These are phyloP conservation scores for Lathyrus sativus DNA, from an alignment of 306 rosid genomes.

Conservation along the genomic window DNA sequence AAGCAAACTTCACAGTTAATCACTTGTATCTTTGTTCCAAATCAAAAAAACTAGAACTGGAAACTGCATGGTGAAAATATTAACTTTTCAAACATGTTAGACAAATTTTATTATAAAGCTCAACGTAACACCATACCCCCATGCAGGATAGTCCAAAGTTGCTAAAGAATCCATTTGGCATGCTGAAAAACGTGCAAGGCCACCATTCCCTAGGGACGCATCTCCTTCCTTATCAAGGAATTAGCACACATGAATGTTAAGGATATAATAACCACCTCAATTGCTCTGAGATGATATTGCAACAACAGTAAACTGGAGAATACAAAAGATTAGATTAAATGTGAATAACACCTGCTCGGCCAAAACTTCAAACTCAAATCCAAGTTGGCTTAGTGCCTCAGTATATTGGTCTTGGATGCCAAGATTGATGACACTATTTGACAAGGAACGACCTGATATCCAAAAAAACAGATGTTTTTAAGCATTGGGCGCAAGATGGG, in stretches of 20 bases:
- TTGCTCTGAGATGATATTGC: conserved; percentile 20
- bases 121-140: conserved; percentile 62
- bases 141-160: conserved; percentile 80
- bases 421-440: conserved; percentile 76
- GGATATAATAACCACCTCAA: conserved; percentile 28
- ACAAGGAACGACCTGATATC: conserved; percentile 71
- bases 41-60: conserved; percentile 9
- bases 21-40: conserved; percentile 15
- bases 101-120: conserved; percentile 7
- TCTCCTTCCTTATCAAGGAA: conserved; percentile 68
- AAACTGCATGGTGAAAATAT: conserved; percentile 25
- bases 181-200: conserved; percentile 79
- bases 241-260: conserved; percentile 20
- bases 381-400: conserved; percentile 75
- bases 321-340: conserved; percentile 26
- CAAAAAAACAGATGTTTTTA: conserved; percentile 32
- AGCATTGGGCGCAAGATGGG: conserved; percentile 29
- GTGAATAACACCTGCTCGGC: conserved; percentile 63
- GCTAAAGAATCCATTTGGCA: conserved; percentile 84
- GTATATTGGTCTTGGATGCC: conserved; percentile 75
- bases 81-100: conserved; percentile 16
- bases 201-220: conserved; percentile 83
- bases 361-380: conserved; percentile 76
- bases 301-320: conserved; percentile 21
- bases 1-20: conserved; percentile 37